Percentiles rank a stretch among this genome's conserved stretches.
phyloP scores from a whole-genome alignment of 2,329 filamentous ascomycete genomes.

The Penicillium sp. region DNA sequence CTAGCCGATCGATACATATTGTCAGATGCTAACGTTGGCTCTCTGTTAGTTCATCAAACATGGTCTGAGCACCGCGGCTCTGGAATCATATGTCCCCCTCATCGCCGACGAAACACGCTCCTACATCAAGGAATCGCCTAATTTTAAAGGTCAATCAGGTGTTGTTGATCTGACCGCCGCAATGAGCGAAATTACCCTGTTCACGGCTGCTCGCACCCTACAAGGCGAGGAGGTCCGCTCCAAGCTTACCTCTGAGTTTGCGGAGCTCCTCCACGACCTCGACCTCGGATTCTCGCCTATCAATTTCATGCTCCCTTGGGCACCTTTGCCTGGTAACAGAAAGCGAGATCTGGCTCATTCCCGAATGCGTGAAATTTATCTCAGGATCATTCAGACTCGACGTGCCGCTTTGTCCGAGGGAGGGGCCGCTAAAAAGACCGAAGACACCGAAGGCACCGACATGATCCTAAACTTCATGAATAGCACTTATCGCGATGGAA shows the following conservation, averaged over 20 bases:
- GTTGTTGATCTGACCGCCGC: conserved; percentile 64
- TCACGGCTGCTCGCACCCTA: conserved; percentile 74
- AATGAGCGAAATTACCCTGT: conserved; percentile 78
- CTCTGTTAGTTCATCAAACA: conserved; percentile 60
- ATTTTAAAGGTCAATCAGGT: conserved; percentile 63
- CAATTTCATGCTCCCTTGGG: conserved; percentile 82
- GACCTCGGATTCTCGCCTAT: conserved; percentile 77
- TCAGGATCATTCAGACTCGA: conserved; percentile 68
- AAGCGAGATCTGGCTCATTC: conserved; percentile 70
- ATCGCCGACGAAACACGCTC: conserved; percentile 69
- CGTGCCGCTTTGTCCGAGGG: conserved; percentile 42
- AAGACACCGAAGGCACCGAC: conserved; percentile 56
- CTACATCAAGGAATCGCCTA: conserved; percentile 56
- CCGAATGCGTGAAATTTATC: conserved; percentile 71
- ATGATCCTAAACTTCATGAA: conserved; percentile 82
- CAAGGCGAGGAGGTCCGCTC: conserved; percentile 76
- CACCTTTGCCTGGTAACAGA: conserved; percentile 74
- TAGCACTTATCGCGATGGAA: conserved; percentile 74
- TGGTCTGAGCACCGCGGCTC: conserved; percentile 61
- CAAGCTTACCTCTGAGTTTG: conserved; percentile 71
- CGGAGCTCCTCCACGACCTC: conserved; percentile 75
- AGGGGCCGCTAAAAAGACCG: conserved; percentile 10
- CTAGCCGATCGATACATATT: accelerated
- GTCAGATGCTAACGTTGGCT: not conserved
- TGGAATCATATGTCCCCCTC: conserved; percentile 73